Evolutionary conservation across 805 yeast genomes (phyloP).

Genomic region (Scheffersomyces stipitis): DNA sequence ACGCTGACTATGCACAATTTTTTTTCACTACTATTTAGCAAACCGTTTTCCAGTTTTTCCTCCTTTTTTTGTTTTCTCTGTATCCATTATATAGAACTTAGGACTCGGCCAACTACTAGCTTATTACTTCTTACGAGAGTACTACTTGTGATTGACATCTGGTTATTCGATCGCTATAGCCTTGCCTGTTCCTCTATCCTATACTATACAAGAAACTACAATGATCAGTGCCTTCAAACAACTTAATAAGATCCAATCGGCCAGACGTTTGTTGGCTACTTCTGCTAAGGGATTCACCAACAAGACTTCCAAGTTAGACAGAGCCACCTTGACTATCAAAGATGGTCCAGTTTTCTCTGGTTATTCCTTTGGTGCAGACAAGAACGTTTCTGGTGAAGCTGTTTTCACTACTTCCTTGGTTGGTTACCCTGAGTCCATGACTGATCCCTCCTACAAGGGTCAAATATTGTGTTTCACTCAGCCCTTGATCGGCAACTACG

Average conservation of each 20-base stretch:
- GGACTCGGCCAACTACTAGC: too few species aligned
- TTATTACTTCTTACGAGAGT: too few species aligned
- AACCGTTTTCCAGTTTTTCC: too few species aligned
- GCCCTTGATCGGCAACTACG: conserved; percentile 96
- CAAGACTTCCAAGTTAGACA: conserved; percentile 50
- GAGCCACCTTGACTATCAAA: conserved; percentile 88
- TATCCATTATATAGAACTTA: too few species aligned
- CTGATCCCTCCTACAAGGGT: conserved; percentile 97
- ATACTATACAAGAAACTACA: too few species aligned
- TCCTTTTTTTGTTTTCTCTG: too few species aligned
- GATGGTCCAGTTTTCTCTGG: conserved; percentile 95
- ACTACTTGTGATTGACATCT: too few species aligned
- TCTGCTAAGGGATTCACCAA: conserved; percentile 30
- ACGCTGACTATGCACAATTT: conserved; percentile 4
- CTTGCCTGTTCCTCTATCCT: too few species aligned
- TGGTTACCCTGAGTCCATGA: conserved; percentile 98
- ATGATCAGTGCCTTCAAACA: conserved; percentile 1
- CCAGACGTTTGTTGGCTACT: conserved; percentile 37
- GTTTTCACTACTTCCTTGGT: conserved; percentile 97
- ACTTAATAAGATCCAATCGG: conserved; percentile 1
- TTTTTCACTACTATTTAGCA: conserved; percentile 1
- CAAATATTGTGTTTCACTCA: conserved; percentile 96
- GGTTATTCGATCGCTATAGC: too few species aligned
- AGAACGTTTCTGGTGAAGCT: conserved; percentile 92
- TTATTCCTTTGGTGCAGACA: conserved; percentile 92